Percentiles rank a stretch among this genome's conserved stretches.
These are phyloP conservation scores for Diospyros lotus DNA, from an alignment of 148 eudicot species.

Conservation along the genomic window DNA sequence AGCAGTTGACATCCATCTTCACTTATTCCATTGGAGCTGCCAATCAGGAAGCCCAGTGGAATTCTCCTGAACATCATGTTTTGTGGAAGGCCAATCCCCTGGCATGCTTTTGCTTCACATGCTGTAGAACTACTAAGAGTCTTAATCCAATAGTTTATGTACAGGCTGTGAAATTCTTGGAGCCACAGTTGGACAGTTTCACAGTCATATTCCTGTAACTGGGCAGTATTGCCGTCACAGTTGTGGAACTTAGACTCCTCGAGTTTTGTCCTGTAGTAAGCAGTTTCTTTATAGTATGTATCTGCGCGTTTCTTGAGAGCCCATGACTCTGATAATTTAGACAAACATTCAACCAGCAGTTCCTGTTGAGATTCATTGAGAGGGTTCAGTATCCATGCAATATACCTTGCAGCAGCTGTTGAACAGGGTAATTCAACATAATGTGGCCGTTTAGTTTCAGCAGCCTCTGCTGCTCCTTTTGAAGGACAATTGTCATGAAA, in stretches of 20 bases:
- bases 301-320: slow-evolving; percentile 16
- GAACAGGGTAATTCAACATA: too few relatives aligned
- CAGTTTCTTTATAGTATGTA: slow-evolving; percentile 9
- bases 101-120: not conserved
- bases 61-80: slow-evolving; percentile 35
- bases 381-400: slow-evolving; percentile 49
- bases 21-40: slow-evolving; percentile 17
- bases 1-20: slow-evolving; percentile 36
- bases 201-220: not conserved
- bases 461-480: too few relatives aligned
- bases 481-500: too few relatives aligned
- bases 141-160: slow-evolving; percentile 7
- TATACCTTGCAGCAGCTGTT: too few relatives aligned
- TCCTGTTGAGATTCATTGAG: slow-evolving; percentile 22
- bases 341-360: slow-evolving; percentile 27
- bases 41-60: slow-evolving; percentile 39
- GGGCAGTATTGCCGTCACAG: too few relatives aligned
- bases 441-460: too few relatives aligned
- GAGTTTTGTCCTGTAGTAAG: slow-evolving; percentile 13
- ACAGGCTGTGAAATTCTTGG: slow-evolving; percentile 32
- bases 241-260: not conserved
- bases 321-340: slow-evolving; percentile 34
- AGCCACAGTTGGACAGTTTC: slow-evolving; percentile 34
- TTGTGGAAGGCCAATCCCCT: slow-evolving; percentile 12
- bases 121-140: slow-evolving; percentile 6